Evolutionary conservation across 1,284 basidiomycete species (phyloP).

Genomic region (Stygiomarasmius scandens): DNA sequence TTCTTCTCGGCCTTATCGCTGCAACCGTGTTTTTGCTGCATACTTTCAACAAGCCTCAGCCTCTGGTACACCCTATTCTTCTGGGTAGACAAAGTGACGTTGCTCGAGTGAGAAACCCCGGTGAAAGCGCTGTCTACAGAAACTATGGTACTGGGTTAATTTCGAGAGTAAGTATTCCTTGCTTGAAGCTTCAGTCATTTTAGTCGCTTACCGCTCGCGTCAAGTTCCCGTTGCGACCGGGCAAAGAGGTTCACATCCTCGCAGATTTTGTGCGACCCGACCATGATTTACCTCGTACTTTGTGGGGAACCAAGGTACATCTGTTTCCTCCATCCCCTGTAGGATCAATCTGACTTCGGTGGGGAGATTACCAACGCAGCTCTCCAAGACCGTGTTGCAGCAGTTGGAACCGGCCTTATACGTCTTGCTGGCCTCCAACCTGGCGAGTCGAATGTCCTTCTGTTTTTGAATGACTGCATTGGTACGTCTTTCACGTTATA

Average conservation of each 20-base stretch:
- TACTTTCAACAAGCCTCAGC: conserved; percentile 75
- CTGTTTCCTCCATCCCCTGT: neutral
- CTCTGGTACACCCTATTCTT: conserved; percentile 81
- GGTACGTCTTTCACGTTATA: conserved; percentile 46
- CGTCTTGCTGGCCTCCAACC: conserved; percentile 59
- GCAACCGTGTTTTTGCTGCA: conserved; percentile 75
- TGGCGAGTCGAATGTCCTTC: conserved; percentile 65
- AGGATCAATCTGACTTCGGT: neutral
- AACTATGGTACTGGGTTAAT: conserved; percentile 81
- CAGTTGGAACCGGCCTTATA: conserved; percentile 70
- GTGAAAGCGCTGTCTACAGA: conserved; percentile 78
- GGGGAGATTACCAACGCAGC: conserved; percentile 68
- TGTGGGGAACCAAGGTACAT: conserved; percentile 77
- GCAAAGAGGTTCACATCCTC: conserved; percentile 69
- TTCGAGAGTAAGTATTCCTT: conserved; percentile 59
- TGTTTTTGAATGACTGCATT: conserved; percentile 74
- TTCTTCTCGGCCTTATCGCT: conserved; percentile 70
- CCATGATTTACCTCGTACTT: conserved; percentile 64
- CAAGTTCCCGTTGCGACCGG: conserved; percentile 74
- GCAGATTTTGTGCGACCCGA: conserved; percentile 68
- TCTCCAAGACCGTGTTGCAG: conserved; percentile 65
- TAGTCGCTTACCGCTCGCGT: neutral
- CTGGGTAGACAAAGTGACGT: conserved; percentile 83
- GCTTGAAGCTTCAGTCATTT: conserved; percentile 33
- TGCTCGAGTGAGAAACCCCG: conserved; percentile 71